phyloP scores from a whole-genome alignment of 208 protist species.

The Crithidia sp. region DNA sequence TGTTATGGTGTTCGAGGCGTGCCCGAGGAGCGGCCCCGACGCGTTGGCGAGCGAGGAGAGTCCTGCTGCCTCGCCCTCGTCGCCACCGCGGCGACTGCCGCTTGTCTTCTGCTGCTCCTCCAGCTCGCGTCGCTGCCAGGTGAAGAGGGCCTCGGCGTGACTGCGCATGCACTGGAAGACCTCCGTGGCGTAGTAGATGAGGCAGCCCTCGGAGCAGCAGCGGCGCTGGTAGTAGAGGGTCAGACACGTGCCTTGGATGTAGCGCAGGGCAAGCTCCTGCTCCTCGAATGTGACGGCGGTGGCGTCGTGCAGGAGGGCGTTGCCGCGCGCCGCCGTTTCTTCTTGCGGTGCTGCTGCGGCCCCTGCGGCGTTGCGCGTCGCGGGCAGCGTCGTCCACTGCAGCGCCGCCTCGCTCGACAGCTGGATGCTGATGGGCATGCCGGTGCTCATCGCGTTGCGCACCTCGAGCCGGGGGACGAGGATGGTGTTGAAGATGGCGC shows the following conservation, averaged over 20 bases:
- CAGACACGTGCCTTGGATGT: constrained; percentile 82
- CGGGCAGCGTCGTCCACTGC: constrained; percentile 41
- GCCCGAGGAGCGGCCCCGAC: not conserved
- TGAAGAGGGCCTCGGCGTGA: constrained; percentile 73
- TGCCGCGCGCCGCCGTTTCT: constrained; percentile 5
- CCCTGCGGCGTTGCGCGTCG: not conserved
- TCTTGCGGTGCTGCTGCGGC: not conserved
- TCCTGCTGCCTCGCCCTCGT: not conserved
- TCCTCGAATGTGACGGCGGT: constrained; percentile 82
- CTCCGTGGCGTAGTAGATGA: constrained; percentile 83
- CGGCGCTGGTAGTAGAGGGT: constrained; percentile 77
- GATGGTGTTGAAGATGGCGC: constrained; percentile 64
- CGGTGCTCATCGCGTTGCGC: constrained; percentile 54
- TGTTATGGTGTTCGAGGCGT: not conserved
- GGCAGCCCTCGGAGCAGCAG: constrained; percentile 63
- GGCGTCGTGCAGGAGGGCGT: constrained; percentile 38
- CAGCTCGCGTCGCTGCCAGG: constrained; percentile 39
- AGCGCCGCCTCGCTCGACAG: constrained; percentile 35
- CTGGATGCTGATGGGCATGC: constrained; percentile 46
- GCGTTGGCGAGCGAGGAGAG: not conserved
- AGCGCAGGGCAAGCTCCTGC: constrained; percentile 81
- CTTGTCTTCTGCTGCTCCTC: constrained; percentile 15
- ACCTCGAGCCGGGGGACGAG: constrained; percentile 61
- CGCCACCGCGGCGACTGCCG: not conserved
- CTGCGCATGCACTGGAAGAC: constrained; percentile 84